Evolutionary conservation across 805 yeast genomes (phyloP).

Genomic region (Diddensiella transvaalensis): DNA sequence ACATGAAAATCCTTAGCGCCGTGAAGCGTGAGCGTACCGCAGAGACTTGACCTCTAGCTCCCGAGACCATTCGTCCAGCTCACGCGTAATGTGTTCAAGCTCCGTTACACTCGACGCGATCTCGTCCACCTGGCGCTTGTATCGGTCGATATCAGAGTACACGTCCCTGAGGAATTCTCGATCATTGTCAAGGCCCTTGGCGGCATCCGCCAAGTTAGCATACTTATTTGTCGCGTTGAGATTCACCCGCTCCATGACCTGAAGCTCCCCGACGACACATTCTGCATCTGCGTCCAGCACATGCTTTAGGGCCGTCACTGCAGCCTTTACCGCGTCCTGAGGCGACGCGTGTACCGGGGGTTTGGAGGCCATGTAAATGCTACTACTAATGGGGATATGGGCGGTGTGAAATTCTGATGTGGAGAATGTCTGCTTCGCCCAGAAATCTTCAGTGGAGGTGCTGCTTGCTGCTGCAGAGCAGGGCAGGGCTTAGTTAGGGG

Average conservation of each 20-base stretch:
- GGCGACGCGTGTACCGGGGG: too few species aligned
- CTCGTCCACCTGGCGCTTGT: slow-evolving; percentile 20
- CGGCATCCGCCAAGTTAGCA: slow-evolving; percentile 23
- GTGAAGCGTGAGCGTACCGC: slow-evolving; percentile 8
- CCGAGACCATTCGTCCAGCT: slow-evolving; percentile 58
- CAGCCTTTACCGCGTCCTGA: slow-evolving; percentile 11
- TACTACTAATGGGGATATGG: too few species aligned
- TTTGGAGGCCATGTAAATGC: too few species aligned
- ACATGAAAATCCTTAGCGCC: neutral
- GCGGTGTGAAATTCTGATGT: too few species aligned
- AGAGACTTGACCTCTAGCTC: slow-evolving; percentile 48
- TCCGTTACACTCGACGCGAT: slow-evolving; percentile 24
- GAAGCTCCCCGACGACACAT: slow-evolving; percentile 20
- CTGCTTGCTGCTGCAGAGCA: too few species aligned
- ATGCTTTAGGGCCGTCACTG: slow-evolving; percentile 20
- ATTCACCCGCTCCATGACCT: slow-evolving; percentile 25
- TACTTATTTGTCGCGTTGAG: slow-evolving; percentile 24
- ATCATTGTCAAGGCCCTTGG: slow-evolving; percentile 20
- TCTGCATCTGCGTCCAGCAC: slow-evolving; percentile 26
- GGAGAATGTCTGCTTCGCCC: too few species aligned
- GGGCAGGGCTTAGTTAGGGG: too few species aligned
- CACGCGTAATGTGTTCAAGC: slow-evolving; percentile 47
- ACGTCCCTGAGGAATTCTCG: slow-evolving; percentile 11
- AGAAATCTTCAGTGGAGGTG: too few species aligned
- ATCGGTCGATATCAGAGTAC: slow-evolving; percentile 17